phyloP scores from a whole-genome alignment of 2,329 filamentous ascomycete genomes.

The Tolypocladium ophioglossoides region DNA sequence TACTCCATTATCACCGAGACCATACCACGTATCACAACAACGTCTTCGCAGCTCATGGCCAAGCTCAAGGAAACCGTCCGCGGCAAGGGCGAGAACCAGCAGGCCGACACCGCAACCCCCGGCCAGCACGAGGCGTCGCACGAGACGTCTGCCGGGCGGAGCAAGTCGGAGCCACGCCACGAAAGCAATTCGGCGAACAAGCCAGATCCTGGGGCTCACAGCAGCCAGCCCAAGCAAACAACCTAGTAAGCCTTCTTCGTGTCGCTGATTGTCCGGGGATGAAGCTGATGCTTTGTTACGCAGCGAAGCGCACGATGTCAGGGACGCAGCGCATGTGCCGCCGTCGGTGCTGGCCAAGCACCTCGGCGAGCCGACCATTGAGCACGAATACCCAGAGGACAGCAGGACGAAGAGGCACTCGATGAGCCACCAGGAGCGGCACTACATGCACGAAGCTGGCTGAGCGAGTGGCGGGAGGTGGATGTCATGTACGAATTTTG shows the following conservation, averaged over 20 bases:
- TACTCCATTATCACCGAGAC: background rate
- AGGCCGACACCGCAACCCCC: background rate
- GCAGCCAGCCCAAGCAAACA: background rate
- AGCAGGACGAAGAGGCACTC: slow-evolving; percentile 17
- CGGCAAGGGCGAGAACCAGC: background rate
- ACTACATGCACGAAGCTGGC: slow-evolving; percentile 12
- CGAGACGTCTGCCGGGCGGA: background rate
- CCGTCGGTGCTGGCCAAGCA: slow-evolving; percentile 14
- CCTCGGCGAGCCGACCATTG: slow-evolving; percentile 15
- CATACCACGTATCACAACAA: background rate
- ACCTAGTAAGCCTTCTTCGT: background rate
- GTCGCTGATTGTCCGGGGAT: background rate
- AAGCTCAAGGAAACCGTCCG: background rate
- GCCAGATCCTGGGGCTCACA: background rate
- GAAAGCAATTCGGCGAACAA: background rate
- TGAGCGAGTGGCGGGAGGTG: too few relatives aligned
- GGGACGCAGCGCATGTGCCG: slow-evolving; percentile 14
- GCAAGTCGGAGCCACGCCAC: background rate
- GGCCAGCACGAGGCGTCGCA: background rate
- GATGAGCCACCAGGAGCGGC: slow-evolving; percentile 20
- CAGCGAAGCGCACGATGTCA: background rate
- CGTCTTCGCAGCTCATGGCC: background rate
- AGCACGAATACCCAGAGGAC: slow-evolving; percentile 19
- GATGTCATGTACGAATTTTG: too few relatives aligned
- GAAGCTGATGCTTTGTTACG: background rate